A percentile compares a stretch with the other conserved stretches of the same genome.
These are phyloP conservation scores for Cardamine chenopodiifolia DNA, from an alignment of 345 rosid genomes.

Conservation along the genomic window DNA sequence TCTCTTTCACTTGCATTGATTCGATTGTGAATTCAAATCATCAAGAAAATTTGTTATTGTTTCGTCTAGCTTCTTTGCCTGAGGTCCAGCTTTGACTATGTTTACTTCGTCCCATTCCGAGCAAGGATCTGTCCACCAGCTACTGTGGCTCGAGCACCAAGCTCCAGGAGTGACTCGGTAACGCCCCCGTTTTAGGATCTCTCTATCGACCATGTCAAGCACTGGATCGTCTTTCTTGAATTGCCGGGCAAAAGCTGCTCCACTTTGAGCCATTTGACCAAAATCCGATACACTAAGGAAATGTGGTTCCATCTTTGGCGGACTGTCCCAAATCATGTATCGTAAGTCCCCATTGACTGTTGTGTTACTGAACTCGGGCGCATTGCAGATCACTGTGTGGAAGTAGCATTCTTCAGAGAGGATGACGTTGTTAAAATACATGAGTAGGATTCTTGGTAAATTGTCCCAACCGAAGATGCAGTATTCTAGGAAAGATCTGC, in stretches of 20 bases:
- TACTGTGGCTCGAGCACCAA: constrained; percentile 80
- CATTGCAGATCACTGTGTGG: constrained; percentile 93
- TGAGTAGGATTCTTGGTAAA: constrained; percentile 81
- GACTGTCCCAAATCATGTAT: constrained; percentile 95
- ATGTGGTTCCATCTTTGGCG: constrained; percentile 95
- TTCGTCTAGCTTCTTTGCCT: constrained; percentile 68
- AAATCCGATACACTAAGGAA: constrained; percentile 68
- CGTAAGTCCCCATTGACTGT: constrained; percentile 82
- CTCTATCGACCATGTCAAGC: constrained; percentile 68
- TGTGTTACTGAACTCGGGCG: constrained; percentile 82
- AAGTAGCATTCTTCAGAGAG: constrained; percentile 89
- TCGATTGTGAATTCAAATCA: constrained; percentile 64
- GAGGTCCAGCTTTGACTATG: constrained; percentile 75
- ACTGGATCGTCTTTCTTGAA: constrained; percentile 73
- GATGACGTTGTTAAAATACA: constrained; percentile 89
- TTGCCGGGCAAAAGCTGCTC: constrained; percentile 88
- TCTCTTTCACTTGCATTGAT: constrained; percentile 81
- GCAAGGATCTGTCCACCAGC: constrained; percentile 92
- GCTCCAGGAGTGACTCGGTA: constrained; percentile 73
- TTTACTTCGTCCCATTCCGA: constrained; percentile 90
- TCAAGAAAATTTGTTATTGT: constrained; percentile 68
- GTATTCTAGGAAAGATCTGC: constrained; percentile 81
- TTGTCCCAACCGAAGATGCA: constrained; percentile 98
- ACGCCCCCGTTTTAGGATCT: constrained; percentile 70
- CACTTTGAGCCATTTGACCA: constrained; percentile 73